These are phyloP conservation scores for Nevesoporus exiguus DNA, from an alignment of 768 basidiomycete species.

Conservation along the genomic window DNA sequence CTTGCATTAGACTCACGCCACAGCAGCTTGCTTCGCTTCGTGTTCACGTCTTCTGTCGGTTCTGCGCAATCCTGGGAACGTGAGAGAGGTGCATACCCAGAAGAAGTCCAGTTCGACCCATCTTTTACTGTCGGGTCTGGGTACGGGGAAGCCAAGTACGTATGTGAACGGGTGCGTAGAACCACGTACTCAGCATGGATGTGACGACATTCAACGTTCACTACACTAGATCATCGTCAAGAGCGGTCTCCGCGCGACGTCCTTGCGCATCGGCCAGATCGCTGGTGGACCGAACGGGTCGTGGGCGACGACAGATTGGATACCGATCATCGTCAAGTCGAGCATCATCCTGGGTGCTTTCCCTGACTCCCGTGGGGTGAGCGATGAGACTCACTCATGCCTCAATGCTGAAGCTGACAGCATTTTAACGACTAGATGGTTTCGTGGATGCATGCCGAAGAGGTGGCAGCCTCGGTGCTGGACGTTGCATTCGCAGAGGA, in stretches of 20 bases:
- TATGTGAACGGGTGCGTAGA: conserved; percentile 33
- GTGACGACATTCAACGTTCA: not conserved
- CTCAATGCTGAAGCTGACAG: not conserved
- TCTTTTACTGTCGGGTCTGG: conserved; percentile 32
- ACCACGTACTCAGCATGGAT: not conserved
- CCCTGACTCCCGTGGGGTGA: not conserved
- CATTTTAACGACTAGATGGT: not conserved
- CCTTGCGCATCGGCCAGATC: not conserved
- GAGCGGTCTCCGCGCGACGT: not conserved
- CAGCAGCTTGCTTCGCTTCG: conserved; percentile 11
- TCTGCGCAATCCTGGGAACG: conserved; percentile 23
- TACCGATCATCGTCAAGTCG: not conserved
- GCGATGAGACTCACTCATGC: not conserved
- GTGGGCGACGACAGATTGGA: not conserved
- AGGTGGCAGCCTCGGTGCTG: not conserved
- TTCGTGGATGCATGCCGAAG: not conserved
- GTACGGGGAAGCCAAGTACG: conserved; percentile 38
- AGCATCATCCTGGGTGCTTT: not conserved
- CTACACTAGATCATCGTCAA: not conserved
- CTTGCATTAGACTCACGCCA: conserved; percentile 30
- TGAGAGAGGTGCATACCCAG: conserved; percentile 20
- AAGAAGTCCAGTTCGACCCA: conserved; percentile 31
- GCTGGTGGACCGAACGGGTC: not conserved
- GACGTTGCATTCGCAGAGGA: not conserved
- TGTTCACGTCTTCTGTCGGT: conserved; percentile 27